Evolutionary conservation across 305 asterid species (phyloP), one percentile per base, ranked within the genome.

Genomic region (Rubia peregrina): DNA sequence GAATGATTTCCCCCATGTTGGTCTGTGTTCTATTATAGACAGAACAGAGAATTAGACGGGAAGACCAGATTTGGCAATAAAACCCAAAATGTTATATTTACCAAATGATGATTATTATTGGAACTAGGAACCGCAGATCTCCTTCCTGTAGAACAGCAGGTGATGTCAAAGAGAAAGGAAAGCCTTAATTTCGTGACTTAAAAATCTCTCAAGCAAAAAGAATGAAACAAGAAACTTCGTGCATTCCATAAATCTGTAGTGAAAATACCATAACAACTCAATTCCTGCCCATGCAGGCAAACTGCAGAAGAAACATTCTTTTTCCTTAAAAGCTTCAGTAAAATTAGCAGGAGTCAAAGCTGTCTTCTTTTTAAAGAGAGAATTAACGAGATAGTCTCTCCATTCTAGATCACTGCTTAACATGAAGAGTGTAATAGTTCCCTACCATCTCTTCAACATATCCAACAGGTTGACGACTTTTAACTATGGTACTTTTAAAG

Each of bases 101-200:
- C 84, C 82, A 81, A 85, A 73, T 81, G 83, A 80, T 80, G 73
- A 75, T 71, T 68, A 72, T 83, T 71, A 78, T 75, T 89, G 69
- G 77, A 41, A 83, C 79, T 77, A 30, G 44, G 71, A 40, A 56
- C 75, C 51, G 63, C 68, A 63, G 86, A 70, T 65, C 80, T 74
- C 85, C 77, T 83, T 79, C 87, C 97, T 90, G 96, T 78, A 79
- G 67, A 79, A 71, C 77, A 76, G 67, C 72, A 78, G 61, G 69
- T 68, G 56, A 68, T 69, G 76, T 72, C 71, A 80, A 48, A 48
- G 55, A 12, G 67, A 19, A 30, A 66, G 66, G 16, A 70, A 70
- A 59, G 11, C 44, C 9, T 16, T 0, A 59, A 26, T 49, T 71
- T 51, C 21, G 44, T 22, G 26, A 72, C 55, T 33, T 48, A 48